Base-by-base conservation (phyloP, 257 asterid genomes). In the Solanum phureja region DNA sequence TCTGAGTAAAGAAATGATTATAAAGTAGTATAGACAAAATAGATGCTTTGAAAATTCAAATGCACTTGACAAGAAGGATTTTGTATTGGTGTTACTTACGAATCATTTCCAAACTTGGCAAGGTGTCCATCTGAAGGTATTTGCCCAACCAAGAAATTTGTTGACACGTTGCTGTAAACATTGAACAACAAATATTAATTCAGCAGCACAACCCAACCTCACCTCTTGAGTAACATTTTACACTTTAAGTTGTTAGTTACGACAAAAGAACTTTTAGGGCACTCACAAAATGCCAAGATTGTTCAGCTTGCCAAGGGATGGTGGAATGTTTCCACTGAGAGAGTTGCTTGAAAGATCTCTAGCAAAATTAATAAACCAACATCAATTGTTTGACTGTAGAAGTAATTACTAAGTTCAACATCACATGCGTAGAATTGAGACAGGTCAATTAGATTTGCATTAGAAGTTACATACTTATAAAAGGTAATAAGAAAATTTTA, bases 291-390 rank as follows among this genome's bases (percentile, higher is more conserved):
- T 87, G 21, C 90, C 88, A 74, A 97, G 98, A 90, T 93, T 92
- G 95, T 88, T 90, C 83, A 95, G 92, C 85, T 95, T 95, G 90
- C 99, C 99, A 86, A 97, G 95, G 49, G 99, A 95, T 86, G 91
- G 88, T 89, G 99, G 99, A 93, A 97, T 94, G 88, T 83, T 92
- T 91, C 99, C 99, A 89, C 99, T 94, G 77, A 97, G 96, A 89
- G 98, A 95, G 93, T 97, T 97, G 95, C 99, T 95, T 49, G 99
- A 97, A 86, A 97, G 94, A 90, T 97, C 99, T 93, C 99, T 97
- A 40, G 94, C 75, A 92, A 88, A 90, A 81, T 86, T 35, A 86
- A 85, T 13, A 46, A 81, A 58, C 33, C 40, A 82, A 87, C 86
- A 89, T 72, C 89, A 88, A 83, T 23, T 24, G 83, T 87, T 87